phyloP scores from a whole-genome alignment of 495 filamentous ascomycete species.

The Talaromyces nanjingensis region DNA sequence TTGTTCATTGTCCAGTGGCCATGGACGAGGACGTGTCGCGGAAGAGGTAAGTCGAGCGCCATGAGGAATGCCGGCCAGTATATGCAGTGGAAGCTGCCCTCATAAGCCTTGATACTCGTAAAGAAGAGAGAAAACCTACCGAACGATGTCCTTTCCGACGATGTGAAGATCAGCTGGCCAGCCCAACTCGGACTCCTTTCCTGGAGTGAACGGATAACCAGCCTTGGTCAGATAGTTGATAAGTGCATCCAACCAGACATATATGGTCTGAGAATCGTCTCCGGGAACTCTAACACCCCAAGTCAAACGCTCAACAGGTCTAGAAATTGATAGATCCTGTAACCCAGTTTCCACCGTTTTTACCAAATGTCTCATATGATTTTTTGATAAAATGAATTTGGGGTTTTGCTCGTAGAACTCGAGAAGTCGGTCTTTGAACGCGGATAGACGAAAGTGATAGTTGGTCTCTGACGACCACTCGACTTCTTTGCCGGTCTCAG shows the following conservation, averaged over 20 bases:
- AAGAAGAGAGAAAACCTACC: conserved; percentile 31
- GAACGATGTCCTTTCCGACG: conserved; percentile 90
- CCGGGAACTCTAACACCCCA: conserved; percentile 92
- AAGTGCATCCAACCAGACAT: conserved; percentile 95
- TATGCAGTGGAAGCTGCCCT: conserved; percentile 72
- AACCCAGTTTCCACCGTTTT: conserved; percentile 61
- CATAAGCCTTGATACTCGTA: not conserved
- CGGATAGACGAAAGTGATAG: conserved; percentile 89
- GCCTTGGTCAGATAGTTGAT: conserved; percentile 87
- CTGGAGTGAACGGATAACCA: conserved; percentile 75
- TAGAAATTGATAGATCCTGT: conserved; percentile 81
- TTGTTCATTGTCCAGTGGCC: conserved; percentile 90
- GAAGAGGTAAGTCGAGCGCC: conserved; percentile 77
- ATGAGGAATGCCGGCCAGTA: conserved; percentile 98
- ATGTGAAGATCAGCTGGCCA: conserved; percentile 94
- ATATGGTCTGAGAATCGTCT: conserved; percentile 83
- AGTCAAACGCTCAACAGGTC: conserved; percentile 65
- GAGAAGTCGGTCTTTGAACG: conserved; percentile 65
- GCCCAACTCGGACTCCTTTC: conserved; percentile 48
- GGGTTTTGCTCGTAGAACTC: conserved; percentile 71
- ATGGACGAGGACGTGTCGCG: conserved; percentile 76
- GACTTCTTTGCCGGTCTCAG: conserved; percentile 84
- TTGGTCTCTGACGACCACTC: conserved; percentile 94
- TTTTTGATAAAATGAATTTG: conserved; percentile 58
- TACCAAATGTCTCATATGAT: conserved; percentile 62